Evolutionary conservation across 495 filamentous ascomycete species (phyloP), one percentile per base, ranked within the genome.

Genomic region (Chaetomidium leptoderma): DNA sequence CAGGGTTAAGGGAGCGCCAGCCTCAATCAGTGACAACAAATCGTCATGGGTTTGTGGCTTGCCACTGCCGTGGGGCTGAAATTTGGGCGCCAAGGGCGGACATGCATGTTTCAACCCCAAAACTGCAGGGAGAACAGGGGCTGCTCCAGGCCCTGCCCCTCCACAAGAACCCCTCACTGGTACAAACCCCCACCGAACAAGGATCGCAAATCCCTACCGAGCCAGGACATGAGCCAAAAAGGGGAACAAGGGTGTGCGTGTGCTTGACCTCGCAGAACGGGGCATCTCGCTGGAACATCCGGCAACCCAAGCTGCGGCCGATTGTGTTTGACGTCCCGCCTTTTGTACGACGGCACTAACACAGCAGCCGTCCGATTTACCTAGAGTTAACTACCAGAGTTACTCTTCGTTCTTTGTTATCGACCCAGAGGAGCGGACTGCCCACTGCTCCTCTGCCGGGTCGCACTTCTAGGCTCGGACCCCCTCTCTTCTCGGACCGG

Each of bases 31-130:
- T 33, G 8, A 14, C 17, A 17, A n/a, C 26, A 46, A n/a, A n/a
- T n/a, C n/a, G n/a, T n/a, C n/a, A n/a, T n/a, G n/a, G n/a, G 36
- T 27, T 49, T 30, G 45, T 48, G 45, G 45, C 45, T 10, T 26
- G 1, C 19, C 29, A 50, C 19, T 10, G 24, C 29, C 2, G 21
- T 26, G 49, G 30, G 47, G 32, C 24, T 17, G 23, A 23, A 19
- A 8, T 19, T 39, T n/a, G n/a, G n/a, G n/a, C n/a, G n/a, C n/a
- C n/a, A n/a, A n/a, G n/a, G n/a, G n/a, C n/a, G n/a, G n/a, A n/a
- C n/a, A n/a, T n/a, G 33, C 49, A 40, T 52, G 49, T 51, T 37
- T 51, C 47, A 51, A 49, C 16, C 46, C 46, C 8, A 23, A 48
- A 48, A n/a, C 7, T 21, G 46, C 46, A 45, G 23, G 43, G 29